Evolutionary conservation across 31 red algal genomes (phyloP).

Genomic region (Bonnemaisonia californica): DNA sequence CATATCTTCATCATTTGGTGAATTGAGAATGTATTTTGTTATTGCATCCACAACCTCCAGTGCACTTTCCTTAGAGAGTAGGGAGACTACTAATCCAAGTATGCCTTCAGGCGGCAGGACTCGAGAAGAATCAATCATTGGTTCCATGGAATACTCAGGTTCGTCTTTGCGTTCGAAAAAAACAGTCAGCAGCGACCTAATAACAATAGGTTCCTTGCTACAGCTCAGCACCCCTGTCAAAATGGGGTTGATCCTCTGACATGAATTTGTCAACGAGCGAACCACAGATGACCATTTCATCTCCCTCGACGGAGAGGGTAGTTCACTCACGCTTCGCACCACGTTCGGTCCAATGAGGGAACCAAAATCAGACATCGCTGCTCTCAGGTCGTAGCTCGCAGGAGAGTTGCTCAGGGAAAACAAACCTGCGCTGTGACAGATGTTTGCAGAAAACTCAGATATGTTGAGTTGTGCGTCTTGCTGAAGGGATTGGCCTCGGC

Average conservation of each 20-base stretch:
- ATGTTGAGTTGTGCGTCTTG: conserved; percentile 45
- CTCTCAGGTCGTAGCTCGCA: conserved; percentile 66
- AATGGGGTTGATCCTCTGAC: conserved; percentile 67
- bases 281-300: conserved; percentile 19
- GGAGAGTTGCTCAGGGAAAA: conserved; percentile 57
- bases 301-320: not conserved
- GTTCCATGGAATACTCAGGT: not conserved
- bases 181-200: conserved; percentile 2
- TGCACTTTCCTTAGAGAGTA: conserved; percentile 31
- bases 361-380: conserved; percentile 73
- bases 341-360: conserved; percentile 49
- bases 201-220: conserved; percentile 6
- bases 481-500: conserved; percentile 8
- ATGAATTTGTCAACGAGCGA: conserved; percentile 25
- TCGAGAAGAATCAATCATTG: not conserved
- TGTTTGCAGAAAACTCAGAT: conserved; percentile 22
- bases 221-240: conserved; percentile 38
- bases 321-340: not conserved
- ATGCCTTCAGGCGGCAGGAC: conserved; percentile 47
- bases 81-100: conserved; percentile 22
- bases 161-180: conserved; percentile 18
- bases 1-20: not conserved
- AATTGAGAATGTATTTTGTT: conserved; percentile 9
- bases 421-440: conserved; percentile 59
- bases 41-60: conserved; percentile 21